A percentile compares a stretch with the other conserved stretches of the same genome.
These are phyloP conservation scores for Brassica napus DNA, from an alignment of 345 rosid genomes.

Conservation along the genomic window DNA sequence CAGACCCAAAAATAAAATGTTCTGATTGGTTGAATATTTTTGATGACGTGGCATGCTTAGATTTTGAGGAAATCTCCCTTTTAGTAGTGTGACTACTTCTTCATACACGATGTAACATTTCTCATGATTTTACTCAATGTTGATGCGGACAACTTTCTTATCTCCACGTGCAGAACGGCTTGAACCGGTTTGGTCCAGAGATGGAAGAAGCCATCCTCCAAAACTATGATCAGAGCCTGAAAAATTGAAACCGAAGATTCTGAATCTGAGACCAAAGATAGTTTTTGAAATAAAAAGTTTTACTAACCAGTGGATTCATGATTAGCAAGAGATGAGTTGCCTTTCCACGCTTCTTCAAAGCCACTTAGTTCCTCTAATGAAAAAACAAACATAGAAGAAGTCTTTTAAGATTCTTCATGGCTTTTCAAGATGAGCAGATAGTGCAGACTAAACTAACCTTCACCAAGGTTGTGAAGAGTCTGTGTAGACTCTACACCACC, in stretches of 20 bases:
- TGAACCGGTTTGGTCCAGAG: constrained; percentile 22
- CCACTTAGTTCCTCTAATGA: constrained; percentile 57
- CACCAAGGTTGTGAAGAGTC: constrained; percentile 68
- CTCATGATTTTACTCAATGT: constrained; percentile 54
- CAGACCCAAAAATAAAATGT: too few relatives aligned
- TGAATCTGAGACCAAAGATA: constrained; percentile 7
- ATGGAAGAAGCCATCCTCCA: constrained; percentile 53
- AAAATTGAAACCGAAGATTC: neutral
- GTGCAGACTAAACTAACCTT: constrained; percentile 53
- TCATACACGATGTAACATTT: too few relatives aligned
- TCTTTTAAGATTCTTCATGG: neutral
- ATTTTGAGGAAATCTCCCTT: too few relatives aligned
- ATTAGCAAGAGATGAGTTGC: constrained; percentile 40
- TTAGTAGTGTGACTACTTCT: too few relatives aligned
- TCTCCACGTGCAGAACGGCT: constrained; percentile 31
- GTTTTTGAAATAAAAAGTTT: neutral
- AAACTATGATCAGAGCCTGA: constrained; percentile 39
- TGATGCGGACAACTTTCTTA: constrained; percentile 73
- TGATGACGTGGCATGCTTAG: too few relatives aligned
- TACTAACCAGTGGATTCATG: constrained; percentile 37
- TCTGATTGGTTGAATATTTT: too few relatives aligned
- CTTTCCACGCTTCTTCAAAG: constrained; percentile 71
- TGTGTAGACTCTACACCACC: constrained; percentile 81
- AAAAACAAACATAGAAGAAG: neutral
- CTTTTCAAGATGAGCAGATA: neutral